Evolutionary conservation across 2,329 filamentous ascomycete genomes (phyloP).

Genomic region (Penicillium sp.): DNA sequence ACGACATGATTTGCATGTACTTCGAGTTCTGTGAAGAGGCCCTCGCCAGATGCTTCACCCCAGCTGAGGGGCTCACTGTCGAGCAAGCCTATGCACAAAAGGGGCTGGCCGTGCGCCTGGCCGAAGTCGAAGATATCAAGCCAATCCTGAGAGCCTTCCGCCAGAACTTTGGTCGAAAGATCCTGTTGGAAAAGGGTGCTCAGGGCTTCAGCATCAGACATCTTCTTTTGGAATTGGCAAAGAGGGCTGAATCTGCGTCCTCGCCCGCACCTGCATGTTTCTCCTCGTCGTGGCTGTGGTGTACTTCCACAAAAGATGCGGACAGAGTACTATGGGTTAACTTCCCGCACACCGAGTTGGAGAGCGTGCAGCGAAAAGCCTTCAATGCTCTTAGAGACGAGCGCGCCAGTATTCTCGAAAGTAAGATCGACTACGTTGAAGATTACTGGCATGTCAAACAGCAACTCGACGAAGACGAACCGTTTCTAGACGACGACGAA

Average conservation of each 20-base stretch:
- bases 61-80: neutral
- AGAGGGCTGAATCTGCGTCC: neutral
- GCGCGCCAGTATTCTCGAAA: neutral
- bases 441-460: neutral
- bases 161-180: neutral
- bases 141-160: neutral
- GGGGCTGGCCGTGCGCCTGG: neutral
- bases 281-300: conserved; percentile 5
- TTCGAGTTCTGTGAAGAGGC: neutral
- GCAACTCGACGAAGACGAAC: neutral
- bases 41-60: neutral
- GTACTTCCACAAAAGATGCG: neutral
- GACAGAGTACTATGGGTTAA: neutral
- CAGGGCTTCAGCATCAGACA: neutral
- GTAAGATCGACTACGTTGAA: neutral
- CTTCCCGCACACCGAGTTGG: neutral
- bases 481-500: neutral
- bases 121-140: neutral
- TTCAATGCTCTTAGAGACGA: neutral
- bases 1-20: neutral
- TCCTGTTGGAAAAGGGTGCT: neutral
- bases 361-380: neutral
- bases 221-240: neutral
- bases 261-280: neutral
- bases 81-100: neutral